A percentile compares a stretch with the other conserved stretches of the same genome.
Evolutionary conservation across 768 basidiomycete species (phyloP).

Genomic region (Tylopilus felleus): DNA sequence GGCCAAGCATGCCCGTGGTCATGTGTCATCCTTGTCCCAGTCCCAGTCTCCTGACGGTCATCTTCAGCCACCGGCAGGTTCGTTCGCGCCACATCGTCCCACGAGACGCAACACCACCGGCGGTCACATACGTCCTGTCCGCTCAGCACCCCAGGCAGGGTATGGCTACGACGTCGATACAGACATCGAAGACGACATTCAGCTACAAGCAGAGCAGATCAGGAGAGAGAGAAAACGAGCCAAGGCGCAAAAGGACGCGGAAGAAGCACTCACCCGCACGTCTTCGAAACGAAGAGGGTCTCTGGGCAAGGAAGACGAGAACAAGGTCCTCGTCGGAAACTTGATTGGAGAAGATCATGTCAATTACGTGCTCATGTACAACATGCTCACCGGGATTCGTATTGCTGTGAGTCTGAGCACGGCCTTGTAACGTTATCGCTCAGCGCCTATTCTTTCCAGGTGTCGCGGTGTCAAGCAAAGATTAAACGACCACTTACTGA

Average conservation of each 20-base stretch:
- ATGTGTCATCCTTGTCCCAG: slow-evolving; percentile 24
- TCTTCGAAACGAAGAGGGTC: slow-evolving; percentile 23
- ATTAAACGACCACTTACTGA: slow-evolving; percentile 78
- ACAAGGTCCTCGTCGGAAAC: slow-evolving; percentile 80
- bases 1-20: slow-evolving; percentile 19
- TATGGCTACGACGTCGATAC: slow-evolving; percentile 37
- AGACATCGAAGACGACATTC: slow-evolving; percentile 58
- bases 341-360: slow-evolving; percentile 97
- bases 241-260: slow-evolving; percentile 61
- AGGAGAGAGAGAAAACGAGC: slow-evolving; percentile 77
- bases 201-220: slow-evolving; percentile 86
- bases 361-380: slow-evolving; percentile 99
- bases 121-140: slow-evolving; percentile 35
- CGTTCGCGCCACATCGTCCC: slow-evolving; percentile 35
- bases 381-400: slow-evolving; percentile 98
- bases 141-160: slow-evolving; percentile 32
- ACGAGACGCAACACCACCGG: slow-evolving; percentile 72
- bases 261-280: slow-evolving; percentile 48
- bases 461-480: slow-evolving; percentile 96
- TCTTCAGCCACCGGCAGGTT: slow-evolving; percentile 47
- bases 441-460: slow-evolving; percentile 42
- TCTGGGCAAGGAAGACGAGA: slow-evolving; percentile 39
- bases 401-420: slow-evolving; percentile 64
- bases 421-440: neutral
- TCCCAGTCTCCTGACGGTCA: slow-evolving; percentile 40